Base-by-base conservation (phyloP, 148 eudicot genomes). In the Cornus kousa region DNA sequence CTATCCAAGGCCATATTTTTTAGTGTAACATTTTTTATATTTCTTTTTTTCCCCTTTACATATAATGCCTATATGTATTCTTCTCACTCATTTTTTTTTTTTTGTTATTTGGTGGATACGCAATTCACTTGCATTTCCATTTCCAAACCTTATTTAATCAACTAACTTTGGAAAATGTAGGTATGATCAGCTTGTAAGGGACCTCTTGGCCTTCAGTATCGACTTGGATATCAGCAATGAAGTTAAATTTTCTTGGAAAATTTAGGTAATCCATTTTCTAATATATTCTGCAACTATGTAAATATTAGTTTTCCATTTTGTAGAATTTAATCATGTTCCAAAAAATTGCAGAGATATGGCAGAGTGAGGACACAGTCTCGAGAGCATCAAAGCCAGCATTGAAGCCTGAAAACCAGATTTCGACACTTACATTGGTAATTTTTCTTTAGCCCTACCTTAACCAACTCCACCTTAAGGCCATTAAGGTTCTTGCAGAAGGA, bases 361-460 rank as follows among this genome's bases (percentile, higher is more conserved):
- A 67, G 99, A 97, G 77, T 88, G 98, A 87, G 99, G 99, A 32
- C 98, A 97, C 87, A 97, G 98, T 77, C 98, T 97, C 23, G 99
- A 97, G 48, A 97, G 99, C 85, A 97, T 97, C 83, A 94, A 97
- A 80, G 99, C 99, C 39, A 97, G 98, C 65, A 97, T 96, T 79
- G 97, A 92, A 89, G 98, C 99, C 85, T 67, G 99, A 68, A 97
- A 97, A 76, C 99, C 99, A 0, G 99, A 97, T 81, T 97, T 97
- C 77, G 99, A 97, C 74, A 98, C 99, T 75, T 97, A 87, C 81
- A 97, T 97, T 83, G 99, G 99, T 94, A 88, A 78, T 23, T 72
- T 59, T 31, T 59, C 62, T 60, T 53, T 43, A 43, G 48, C 48
- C 48, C 4, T 43, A 43, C 7, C 48, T 43, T 6, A 43, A 43